Evolutionary conservation across 2,329 filamentous ascomycete genomes (phyloP), one percentile per base, ranked within the genome.

Genomic region (Leptosphaerulina australis): DNA sequence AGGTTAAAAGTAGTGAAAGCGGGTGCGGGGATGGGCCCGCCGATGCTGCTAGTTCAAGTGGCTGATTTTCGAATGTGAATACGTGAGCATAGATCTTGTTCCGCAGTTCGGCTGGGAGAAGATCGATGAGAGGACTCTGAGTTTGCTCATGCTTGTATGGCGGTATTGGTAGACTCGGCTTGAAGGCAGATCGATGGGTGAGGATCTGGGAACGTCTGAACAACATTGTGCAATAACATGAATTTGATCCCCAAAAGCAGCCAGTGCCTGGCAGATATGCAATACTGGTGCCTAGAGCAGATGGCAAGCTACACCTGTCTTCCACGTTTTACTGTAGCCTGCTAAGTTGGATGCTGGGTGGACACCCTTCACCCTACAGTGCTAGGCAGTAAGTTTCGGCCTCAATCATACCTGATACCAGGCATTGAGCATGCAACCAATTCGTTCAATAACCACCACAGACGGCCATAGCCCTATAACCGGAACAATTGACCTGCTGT

Each of bases 61-160:
- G 3, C 3, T 25, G 20, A 7, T 35, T 12, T 11, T 15, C 8
- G 24, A 10, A 7, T 2, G 31, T 35, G 29, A 57, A 59, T 15
- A 46, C 39, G 25, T 47, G 30, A 2, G 12, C 24, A 29, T 53
- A 59, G 8, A 57, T 55, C 10, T 53, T 15, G 37, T 57, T 53
- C 4, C 45, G 24, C 31, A 55, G 39, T 21, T 56, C 50, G 9
- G 51, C 20, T 5, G 53, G 56, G 9, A 56, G 39, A 14, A 31
- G 46, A 10, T 7, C 5, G 30, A 53, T 18, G 21, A 56, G 40
- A 9, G 25, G 7, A 22, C 50, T 53, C 15, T 54, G 45, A 18
- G 37, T 7, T 43, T 40, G 15, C 14, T 26, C 3, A 29, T 36
- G 18, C 14, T 17, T 43, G 10, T 22, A 2, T 4, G 24, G 11